phyloP scores from a whole-genome alignment of 2,329 filamentous ascomycete genomes.

The Cytospora piceae region DNA sequence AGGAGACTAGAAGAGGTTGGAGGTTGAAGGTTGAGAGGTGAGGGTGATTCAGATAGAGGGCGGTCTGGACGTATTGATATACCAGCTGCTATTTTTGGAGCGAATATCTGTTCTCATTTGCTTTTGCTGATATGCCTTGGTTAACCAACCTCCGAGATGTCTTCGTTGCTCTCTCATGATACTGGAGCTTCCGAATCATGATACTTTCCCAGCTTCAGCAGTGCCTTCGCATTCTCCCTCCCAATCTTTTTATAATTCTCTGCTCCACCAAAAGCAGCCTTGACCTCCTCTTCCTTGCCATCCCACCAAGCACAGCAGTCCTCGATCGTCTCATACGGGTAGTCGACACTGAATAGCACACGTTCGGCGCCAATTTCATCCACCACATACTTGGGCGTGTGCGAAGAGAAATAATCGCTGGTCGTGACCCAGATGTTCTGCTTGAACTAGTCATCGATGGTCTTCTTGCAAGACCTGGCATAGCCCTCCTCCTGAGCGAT shows the following conservation, averaged over 20 bases:
- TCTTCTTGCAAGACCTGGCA: conserved; percentile 52
- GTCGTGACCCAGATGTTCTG: conserved; percentile 62
- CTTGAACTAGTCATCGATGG: conserved; percentile 56
- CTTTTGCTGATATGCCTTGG: too few species aligned
- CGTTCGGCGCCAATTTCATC: conserved; percentile 53
- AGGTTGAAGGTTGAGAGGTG: too few species aligned
- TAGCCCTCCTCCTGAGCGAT: conserved; percentile 51
- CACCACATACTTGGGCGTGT: conserved; percentile 54
- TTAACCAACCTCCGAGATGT: too few species aligned
- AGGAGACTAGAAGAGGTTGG: too few species aligned
- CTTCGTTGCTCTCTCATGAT: not conserved
- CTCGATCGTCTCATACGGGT: conserved; percentile 53
- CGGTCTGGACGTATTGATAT: too few species aligned
- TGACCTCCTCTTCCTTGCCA: conserved; percentile 35
- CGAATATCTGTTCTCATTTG: too few species aligned
- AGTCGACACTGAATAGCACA: conserved; percentile 58
- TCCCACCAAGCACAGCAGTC: conserved; percentile 50
- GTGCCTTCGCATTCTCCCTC: conserved; percentile 47
- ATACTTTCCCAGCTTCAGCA: conserved; percentile 44
- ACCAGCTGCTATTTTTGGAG: too few species aligned
- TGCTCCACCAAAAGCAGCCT: conserved; percentile 29
- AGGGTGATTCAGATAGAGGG: too few species aligned
- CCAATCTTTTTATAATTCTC: conserved; percentile 46
- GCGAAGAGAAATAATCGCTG: conserved; percentile 58
- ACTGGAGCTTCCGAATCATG: conserved; percentile 24